Evolutionary conservation across 2,329 filamentous ascomycete species (phyloP).

Genomic region (Fusarium duplospermum): DNA sequence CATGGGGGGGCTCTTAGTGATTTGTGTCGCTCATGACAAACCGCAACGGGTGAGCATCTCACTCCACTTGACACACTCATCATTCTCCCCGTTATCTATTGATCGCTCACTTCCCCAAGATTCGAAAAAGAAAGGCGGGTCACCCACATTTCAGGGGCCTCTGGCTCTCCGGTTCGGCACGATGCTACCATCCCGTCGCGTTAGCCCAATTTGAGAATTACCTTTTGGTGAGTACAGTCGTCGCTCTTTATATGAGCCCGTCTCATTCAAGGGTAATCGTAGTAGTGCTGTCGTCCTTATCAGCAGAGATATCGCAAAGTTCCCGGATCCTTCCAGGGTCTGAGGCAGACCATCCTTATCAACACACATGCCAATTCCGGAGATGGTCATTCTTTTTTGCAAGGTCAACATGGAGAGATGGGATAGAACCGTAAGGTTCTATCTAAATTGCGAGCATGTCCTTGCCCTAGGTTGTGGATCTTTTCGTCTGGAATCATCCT

Average conservation of each 20-base stretch:
- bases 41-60: not conserved
- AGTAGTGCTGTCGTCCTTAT: conserved; percentile 22
- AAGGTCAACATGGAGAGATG: not conserved
- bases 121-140: conserved; percentile 23
- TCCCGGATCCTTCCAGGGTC: conserved; percentile 10
- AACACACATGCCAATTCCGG: conserved; percentile 20
- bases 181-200: conserved; percentile 24
- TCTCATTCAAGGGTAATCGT: not conserved
- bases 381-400: conserved; percentile 3
- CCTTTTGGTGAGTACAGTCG: not conserved
- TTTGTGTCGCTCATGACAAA: conserved; percentile 39
- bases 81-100: conserved; percentile 12
- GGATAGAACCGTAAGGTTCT: not conserved
- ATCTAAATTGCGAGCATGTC: not conserved
- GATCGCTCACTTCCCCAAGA: conserved; percentile 1
- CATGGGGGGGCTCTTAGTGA: conserved; percentile 13
- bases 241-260: not conserved
- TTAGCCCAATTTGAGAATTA: conserved; percentile 22
- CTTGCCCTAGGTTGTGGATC: not conserved
- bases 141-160: not conserved
- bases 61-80: not conserved
- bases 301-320: conserved; percentile 19
- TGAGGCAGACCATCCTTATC: conserved; percentile 42
- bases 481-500: not conserved
- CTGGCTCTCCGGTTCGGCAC: not conserved